These are phyloP conservation scores for Trichomonas vaginalis DNA, from an alignment of 208 protist genomes.

Conservation along the genomic window DNA sequence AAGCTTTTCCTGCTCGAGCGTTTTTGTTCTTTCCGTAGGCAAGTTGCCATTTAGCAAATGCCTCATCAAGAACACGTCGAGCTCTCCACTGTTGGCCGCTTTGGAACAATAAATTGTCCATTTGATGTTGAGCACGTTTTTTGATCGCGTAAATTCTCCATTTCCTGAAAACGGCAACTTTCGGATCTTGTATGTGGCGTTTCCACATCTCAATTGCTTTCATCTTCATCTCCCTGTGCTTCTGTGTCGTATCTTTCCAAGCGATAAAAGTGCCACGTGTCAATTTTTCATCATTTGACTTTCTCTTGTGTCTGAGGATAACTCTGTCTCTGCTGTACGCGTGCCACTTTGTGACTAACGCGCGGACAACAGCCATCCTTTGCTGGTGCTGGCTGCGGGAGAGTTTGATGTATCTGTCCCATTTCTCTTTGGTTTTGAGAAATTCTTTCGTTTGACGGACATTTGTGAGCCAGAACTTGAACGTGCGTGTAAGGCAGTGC, in stretches of 20 bases:
- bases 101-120: background rate
- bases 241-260: background rate
- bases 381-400: no score
- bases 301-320: background rate
- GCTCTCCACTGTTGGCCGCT: background rate
- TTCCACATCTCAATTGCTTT: slow-evolving; percentile 2
- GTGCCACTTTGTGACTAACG: background rate
- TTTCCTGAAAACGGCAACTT: background rate
- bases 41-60: background rate
- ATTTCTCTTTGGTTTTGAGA: background rate
- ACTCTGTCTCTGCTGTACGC: background rate
- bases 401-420: background rate
- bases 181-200: background rate
- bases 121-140: background rate
- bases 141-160: background rate
- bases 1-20: background rate
- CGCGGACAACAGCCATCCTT: background rate
- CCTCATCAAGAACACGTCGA: background rate
- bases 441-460: background rate
- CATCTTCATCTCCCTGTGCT: background rate
- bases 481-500: background rate
- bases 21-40: background rate
- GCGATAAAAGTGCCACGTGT: background rate
- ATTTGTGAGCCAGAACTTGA: background rate
- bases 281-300: no score